Evolutionary conservation across 2,329 filamentous ascomycete species (phyloP), one percentile per base, ranked within the genome.

Genomic region (Teratosphaeria destructans): DNA sequence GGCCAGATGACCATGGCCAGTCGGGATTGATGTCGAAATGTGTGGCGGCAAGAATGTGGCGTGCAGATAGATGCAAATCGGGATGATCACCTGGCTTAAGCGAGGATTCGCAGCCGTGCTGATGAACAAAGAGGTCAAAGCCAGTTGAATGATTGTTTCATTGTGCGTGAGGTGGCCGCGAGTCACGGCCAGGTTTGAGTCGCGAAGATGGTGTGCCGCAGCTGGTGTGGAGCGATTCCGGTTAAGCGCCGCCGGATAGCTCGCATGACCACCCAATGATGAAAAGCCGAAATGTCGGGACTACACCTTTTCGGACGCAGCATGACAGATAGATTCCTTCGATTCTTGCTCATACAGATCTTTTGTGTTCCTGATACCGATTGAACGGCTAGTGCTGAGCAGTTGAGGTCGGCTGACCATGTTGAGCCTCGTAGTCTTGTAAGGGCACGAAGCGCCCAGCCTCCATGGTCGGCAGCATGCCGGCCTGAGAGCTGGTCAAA

Each of bases 391-490:
- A 49, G 43, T 49, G 53, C 63, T 61, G 67, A 52, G 65, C 57
- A 12, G 65, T 66, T 56, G 68, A 64, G 43, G 67, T 70, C 68
- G 64, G 69, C 63, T 71, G 68, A 70, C 66, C 61, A 55, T 65
- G 65, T 47, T 65, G 43, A 19, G 43, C 60, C 52, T 70, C 69
- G 65, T 72, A 71, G 60, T 69, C 67, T 61, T 71, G 68, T 64
- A 72, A 64, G 62, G 70, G 68, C 61, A 70, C 68, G 62, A 71
- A 72, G 53, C 67, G 67, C 57, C 63, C 27, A 2, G 34, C 63
- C 57, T 71, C 66, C 23, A 62, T 61, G 34, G 67, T 56, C 16
- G 55, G 55, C 55, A 56, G 62, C 63, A 70, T 67, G 29, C 60
- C 54, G 27, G 66, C 35, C n/a, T 34, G 56, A 47, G 67, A 65